Evolutionary conservation across 495 filamentous ascomycete genomes (phyloP), one percentile per base, ranked within the genome.

Genomic region (Xylaria acuta): DNA sequence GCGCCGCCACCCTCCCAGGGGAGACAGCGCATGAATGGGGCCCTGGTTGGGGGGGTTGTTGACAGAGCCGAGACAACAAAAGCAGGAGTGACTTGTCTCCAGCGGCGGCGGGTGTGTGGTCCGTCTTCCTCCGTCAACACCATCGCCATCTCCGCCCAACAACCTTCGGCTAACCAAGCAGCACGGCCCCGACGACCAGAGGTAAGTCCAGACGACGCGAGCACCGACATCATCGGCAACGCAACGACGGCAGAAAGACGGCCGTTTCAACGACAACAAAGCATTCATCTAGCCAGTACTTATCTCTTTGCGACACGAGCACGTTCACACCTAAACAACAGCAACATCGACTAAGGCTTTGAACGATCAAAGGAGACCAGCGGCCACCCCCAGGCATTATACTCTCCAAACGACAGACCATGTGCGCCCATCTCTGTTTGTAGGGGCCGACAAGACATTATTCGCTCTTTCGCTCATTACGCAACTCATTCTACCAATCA

Each of bases 1-100:
- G 77, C 56, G 43, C 36, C 3, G 14, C 66, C 66, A 43, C 30
- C 68, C 47, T 70, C 72, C 69, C 70, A 76, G 74, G 76, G 77
- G 74, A 67, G 72, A 76, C 73, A 68, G 40, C 56, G 62, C 74
- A 74, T 71, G 75, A 76, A 73, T 75, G 75, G 77, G 77, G 73
- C 75, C 22, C 30, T 38, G 45, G 8, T 63, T 63, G 59, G 59
- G 69, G 58, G 69, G 69, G 62, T 66, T 72, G 70, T 72, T 72
- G 70, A 72, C 70, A 66, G 45, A 43, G 27, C 70, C 53, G 36
- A 67, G 70, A 66, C 70, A 64, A 69, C 67, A 69, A 69, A 69
- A 59, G 56, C 67, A 64, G 53, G 38, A 59, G 70, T 56, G 32
- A 60, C 62, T n/a, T 60, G 49, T 59, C 51, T 60, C 43, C 32